Evolutionary conservation across 805 yeast genomes (phyloP), one percentile per base, ranked within the genome.

Genomic region (Saccharomycopsis sp.): DNA sequence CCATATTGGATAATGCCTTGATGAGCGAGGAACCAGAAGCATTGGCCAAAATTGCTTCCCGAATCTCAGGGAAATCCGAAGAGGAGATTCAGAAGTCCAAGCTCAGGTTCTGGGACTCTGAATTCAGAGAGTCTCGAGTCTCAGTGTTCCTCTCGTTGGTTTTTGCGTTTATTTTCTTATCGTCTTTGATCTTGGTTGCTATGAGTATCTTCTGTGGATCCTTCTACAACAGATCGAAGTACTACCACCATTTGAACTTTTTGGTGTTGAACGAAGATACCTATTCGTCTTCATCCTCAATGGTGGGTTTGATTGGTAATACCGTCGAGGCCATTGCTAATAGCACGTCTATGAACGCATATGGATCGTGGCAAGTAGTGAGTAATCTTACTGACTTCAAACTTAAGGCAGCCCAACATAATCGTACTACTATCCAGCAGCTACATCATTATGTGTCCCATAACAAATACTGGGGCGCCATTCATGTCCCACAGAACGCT

Each of bases 381-480:
- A 66, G 68, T 44, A 56, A 29, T 12, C 38, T 66, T 0, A 61
- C 67, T 2, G 62, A 65, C 19, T 71, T 72, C 55, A 59, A 61
- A 35, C 63, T 57, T 17, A 64, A 65, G 17, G 63, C 65, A 3
- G 54, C 56, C 1, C 50, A 59, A 15, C 58, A 64, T 34, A 62
- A 68, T 57, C 61, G 57, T 61, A 61, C 63, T 9, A 56, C 70
- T 7, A 63, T 67, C 38, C 74, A 73, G 2, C 78, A 79, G 62
- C 67, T 84, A 20, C 41, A 68, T 47, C 64, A 75, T 38, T 70
- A 71, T 56, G 76, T 87, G 2, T 82, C 79, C 64, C 78, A 77
- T 55, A 81, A 84, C 68, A 65, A 78, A 17, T 85, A 77, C 65
- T 87, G 93, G 94, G 77, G 80, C 23, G 79, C 86, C 0, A 71